A percentile compares a stretch with the other conserved stretches of the same genome.
phyloP scores from a whole-genome alignment of 805 yeast genomes.

The Kluyveromyces aestuarii region DNA sequence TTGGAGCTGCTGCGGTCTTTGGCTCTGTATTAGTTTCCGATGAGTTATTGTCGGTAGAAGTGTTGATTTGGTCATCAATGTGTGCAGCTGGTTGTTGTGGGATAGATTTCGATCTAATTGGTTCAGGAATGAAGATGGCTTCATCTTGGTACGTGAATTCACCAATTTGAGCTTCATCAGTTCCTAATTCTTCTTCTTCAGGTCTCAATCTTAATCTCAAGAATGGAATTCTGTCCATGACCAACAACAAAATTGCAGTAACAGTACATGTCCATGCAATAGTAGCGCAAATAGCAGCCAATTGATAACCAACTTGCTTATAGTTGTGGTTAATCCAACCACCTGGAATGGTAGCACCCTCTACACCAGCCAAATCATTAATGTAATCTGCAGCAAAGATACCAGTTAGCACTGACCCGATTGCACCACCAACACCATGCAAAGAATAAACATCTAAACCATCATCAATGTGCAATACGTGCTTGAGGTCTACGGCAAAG shows the following conservation, averaged over 20 bases:
- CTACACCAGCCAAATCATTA: constrained; percentile 68
- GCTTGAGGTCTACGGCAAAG: constrained; percentile 75
- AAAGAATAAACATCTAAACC: constrained; percentile 91
- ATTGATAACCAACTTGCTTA: constrained; percentile 78
- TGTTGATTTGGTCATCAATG: constrained; percentile 30
- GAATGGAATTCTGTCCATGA: constrained; percentile 70
- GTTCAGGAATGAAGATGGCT: constrained; percentile 63
- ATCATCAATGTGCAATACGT: constrained; percentile 70
- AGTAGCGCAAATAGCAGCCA: constrained; percentile 66
- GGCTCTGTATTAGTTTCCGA: not conserved
- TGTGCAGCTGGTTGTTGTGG: constrained; percentile 16
- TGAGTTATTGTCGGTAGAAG: not conserved
- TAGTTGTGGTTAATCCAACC: constrained; percentile 86
- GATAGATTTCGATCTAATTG: constrained; percentile 51
- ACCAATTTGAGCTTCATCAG: constrained; percentile 85
- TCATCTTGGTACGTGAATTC: constrained; percentile 71
- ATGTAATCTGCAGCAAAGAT: constrained; percentile 88
- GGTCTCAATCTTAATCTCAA: constrained; percentile 73
- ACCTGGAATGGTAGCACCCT: constrained; percentile 50
- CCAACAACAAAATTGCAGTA: constrained; percentile 56
- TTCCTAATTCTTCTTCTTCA: constrained; percentile 82
- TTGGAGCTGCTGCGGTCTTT: not conserved
- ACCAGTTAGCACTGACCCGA: constrained; percentile 81
- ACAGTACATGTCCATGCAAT: constrained; percentile 69
- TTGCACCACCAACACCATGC: constrained; percentile 89